Percentiles rank a stretch among this genome's conserved stretches.
These are phyloP conservation scores for Xylaria sp. DNA, from an alignment of 2,329 filamentous ascomycete genomes.

Conservation along the genomic window DNA sequence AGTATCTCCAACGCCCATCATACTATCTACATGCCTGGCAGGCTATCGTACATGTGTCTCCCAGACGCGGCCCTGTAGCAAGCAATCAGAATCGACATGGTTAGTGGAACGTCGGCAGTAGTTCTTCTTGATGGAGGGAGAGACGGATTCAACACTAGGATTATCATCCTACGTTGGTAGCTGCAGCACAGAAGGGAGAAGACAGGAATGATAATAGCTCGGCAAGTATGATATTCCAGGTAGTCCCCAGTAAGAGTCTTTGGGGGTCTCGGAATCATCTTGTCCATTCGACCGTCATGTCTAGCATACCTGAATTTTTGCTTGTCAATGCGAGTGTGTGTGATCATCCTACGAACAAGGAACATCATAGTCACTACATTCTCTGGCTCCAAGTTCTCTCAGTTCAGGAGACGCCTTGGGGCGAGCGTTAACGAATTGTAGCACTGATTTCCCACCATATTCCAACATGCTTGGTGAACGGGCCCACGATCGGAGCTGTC, in stretches of 20 bases:
- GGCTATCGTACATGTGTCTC: not conserved
- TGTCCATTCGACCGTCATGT: conserved; percentile 63
- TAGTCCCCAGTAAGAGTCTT: conserved; percentile 57
- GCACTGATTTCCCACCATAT: no score
- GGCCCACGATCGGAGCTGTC: no score
- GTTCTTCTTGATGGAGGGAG: not conserved
- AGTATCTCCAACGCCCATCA: not conserved
- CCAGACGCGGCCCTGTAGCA: not conserved
- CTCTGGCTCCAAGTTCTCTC: conserved; percentile 53
- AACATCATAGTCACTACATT: conserved; percentile 65
- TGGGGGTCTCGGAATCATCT: conserved; percentile 64
- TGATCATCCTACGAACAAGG: conserved; percentile 57
- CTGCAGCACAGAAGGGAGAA: not conserved
- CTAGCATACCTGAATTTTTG: conserved; percentile 47
- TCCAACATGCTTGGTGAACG: not conserved
- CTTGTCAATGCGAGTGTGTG: conserved; percentile 49
- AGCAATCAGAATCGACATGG: not conserved
- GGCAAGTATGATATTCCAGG: conserved; percentile 56
- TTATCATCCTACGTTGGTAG: not conserved
- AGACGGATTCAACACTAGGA: not conserved
- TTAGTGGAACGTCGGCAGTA: not conserved
- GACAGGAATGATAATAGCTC: not conserved
- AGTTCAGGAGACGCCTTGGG: conserved; percentile 34
- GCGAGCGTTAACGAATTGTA: not conserved
- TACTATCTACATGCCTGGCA: not conserved